Evolutionary conservation across 257 asterid genomes (phyloP).

Genomic region (Euphrasia confusa): DNA sequence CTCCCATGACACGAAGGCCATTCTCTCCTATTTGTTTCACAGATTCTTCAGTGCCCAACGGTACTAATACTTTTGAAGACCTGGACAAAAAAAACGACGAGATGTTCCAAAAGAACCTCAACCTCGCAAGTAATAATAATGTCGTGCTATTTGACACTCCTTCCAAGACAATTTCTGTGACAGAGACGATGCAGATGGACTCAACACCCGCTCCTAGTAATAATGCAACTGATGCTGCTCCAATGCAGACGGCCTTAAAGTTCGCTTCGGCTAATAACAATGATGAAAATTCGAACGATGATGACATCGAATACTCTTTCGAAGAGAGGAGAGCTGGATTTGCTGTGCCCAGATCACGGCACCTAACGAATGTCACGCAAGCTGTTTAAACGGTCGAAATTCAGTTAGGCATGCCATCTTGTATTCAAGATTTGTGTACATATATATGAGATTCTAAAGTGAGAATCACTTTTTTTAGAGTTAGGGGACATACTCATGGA

Average conservation of each 20-base stretch:
- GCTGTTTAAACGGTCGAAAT: too few relatives aligned
- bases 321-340: slow-evolving; percentile 86
- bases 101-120: slow-evolving; percentile 46
- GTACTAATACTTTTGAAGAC: slow-evolving; percentile 55
- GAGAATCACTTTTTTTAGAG: too few relatives aligned
- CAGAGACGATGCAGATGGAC: slow-evolving; percentile 66
- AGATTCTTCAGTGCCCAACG: slow-evolving; percentile 63
- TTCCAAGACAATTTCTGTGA: slow-evolving; percentile 38
- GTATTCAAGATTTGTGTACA: background rate
- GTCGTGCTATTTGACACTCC: slow-evolving; percentile 57
- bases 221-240: background rate
- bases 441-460: too few relatives aligned
- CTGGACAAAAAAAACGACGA: slow-evolving; percentile 52
- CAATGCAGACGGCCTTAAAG: slow-evolving; percentile 40
- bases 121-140: slow-evolving; percentile 37
- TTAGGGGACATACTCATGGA: too few relatives aligned
- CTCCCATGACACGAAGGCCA: slow-evolving; percentile 62
- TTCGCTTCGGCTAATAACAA: slow-evolving; percentile 26
- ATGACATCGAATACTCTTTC: slow-evolving; percentile 71
- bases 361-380: slow-evolving; percentile 23
- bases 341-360: slow-evolving; percentile 40
- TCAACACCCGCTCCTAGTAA: slow-evolving; percentile 40
- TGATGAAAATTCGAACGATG: slow-evolving; percentile 29
- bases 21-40: slow-evolving; percentile 86
- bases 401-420: too few relatives aligned